Evolutionary conservation across 495 filamentous ascomycete genomes (phyloP).

Genomic region (Xeromyces bisporus): DNA sequence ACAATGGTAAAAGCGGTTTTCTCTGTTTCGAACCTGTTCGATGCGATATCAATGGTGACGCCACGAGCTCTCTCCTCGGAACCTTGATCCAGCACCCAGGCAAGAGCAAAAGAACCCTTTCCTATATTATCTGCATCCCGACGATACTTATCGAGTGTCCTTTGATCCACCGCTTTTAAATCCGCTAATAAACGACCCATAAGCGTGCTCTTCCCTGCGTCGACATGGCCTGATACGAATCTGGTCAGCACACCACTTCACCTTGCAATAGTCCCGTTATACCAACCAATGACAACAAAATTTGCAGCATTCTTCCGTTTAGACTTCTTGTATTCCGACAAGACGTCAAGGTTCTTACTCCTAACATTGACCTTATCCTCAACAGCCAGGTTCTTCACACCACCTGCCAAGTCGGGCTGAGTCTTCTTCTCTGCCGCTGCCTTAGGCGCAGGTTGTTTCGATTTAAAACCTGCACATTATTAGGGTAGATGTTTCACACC

Average conservation of each 20-base stretch:
- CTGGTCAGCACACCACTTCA: too few species aligned
- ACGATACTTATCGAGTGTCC: slow-evolving; percentile 73
- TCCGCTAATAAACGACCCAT: slow-evolving; percentile 93
- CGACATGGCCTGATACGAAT: slow-evolving; percentile 81
- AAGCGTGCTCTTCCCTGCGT: slow-evolving; percentile 91
- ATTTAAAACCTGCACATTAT: slow-evolving; percentile 30
- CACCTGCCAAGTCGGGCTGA: slow-evolving; percentile 23
- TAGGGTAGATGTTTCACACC: slow-evolving; percentile 21
- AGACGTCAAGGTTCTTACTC: slow-evolving; percentile 74
- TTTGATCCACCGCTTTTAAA: slow-evolving; percentile 67
- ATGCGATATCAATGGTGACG: slow-evolving; percentile 96
- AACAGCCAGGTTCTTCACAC: slow-evolving; percentile 43
- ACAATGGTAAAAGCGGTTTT: slow-evolving; percentile 81
- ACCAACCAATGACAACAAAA: slow-evolving; percentile 85
- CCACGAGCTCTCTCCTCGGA: slow-evolving; percentile 73
- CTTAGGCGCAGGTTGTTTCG: slow-evolving; percentile 28
- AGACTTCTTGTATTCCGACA: slow-evolving; percentile 61
- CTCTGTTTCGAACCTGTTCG: slow-evolving; percentile 79
- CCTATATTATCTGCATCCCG: slow-evolving; percentile 82
- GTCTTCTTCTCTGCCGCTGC: slow-evolving; percentile 24
- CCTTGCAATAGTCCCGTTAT: too few species aligned
- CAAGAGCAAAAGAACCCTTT: slow-evolving; percentile 87
- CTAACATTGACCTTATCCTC: slow-evolving; percentile 56
- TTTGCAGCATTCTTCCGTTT: slow-evolving; percentile 69
- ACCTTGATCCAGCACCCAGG: slow-evolving; percentile 89